phyloP scores from a whole-genome alignment of 2,329 filamentous ascomycete genomes.

The Aspergillus japonicus region DNA sequence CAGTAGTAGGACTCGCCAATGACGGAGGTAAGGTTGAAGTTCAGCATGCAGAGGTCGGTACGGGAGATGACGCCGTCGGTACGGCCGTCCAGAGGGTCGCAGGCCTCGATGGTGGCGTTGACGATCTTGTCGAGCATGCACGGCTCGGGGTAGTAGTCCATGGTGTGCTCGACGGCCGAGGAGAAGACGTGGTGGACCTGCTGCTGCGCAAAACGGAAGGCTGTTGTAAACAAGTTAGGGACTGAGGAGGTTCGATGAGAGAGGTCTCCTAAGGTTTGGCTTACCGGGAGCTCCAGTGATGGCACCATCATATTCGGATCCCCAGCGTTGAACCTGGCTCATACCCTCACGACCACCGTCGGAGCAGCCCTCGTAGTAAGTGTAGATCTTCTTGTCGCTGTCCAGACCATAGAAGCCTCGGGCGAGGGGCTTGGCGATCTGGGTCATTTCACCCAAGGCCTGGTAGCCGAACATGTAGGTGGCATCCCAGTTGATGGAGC shows the following conservation, averaged over 20 bases:
- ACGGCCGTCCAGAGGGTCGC: conserved; percentile 56
- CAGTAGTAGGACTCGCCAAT: conserved; percentile 51
- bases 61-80: conserved; percentile 55
- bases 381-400: conserved; percentile 29
- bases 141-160: conserved; percentile 44
- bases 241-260: no score
- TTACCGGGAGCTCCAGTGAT: conserved; percentile 44
- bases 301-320: conserved; percentile 49
- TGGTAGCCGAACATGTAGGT: conserved; percentile 45
- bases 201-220: conserved; percentile 46
- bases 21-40: conserved; percentile 48
- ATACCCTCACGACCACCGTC: conserved; percentile 56
- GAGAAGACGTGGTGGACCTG: conserved; percentile 46
- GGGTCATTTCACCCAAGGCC: conserved; percentile 53
- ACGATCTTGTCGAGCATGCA: conserved; percentile 40
- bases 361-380: conserved; percentile 57
- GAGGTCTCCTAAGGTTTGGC: neutral
- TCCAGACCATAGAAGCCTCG: conserved; percentile 41
- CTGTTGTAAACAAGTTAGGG: conserved; percentile 14
- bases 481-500: conserved; percentile 40
- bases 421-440: conserved; percentile 47
- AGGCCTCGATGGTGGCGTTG: conserved; percentile 55
- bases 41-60: conserved; percentile 48
- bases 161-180: conserved; percentile 39
- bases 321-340: conserved; percentile 53